A percentile compares a stretch with the other conserved stretches of the same genome.
Evolutionary conservation across 306 rosid genomes (phyloP).

Genomic region (Cicer cuneatum): DNA sequence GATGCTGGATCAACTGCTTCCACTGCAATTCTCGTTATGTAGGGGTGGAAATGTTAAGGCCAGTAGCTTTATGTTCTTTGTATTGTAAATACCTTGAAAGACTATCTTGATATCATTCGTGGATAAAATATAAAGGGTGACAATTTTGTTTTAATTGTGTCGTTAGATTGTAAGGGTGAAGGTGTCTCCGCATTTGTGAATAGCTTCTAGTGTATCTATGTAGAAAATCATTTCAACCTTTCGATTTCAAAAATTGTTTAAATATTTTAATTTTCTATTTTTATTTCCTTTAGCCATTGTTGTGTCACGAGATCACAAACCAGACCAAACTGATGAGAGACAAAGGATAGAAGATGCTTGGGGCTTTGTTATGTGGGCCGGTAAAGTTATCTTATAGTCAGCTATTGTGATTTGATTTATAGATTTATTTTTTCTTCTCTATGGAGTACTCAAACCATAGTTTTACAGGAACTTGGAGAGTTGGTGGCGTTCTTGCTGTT

Average conservation of each 20-base stretch:
- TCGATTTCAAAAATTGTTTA: not conserved
- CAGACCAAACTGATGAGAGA: conserved; percentile 98
- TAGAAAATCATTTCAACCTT: conserved; percentile 28
- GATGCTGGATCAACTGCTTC: conserved; percentile 99
- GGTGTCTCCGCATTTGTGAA: not conserved
- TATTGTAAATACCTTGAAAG: conserved; percentile 3
- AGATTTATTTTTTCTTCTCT: not conserved
- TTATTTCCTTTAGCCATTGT: conserved; percentile 76
- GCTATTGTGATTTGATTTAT: conserved; percentile 31
- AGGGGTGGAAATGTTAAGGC: conserved; percentile 88
- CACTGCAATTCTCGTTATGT: conserved; percentile 92
- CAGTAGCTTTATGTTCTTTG: not conserved
- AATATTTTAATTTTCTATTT: conserved; percentile 8
- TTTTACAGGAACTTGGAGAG: conserved; percentile 96
- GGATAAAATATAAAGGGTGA: not conserved
- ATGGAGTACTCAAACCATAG: conserved; percentile 24
- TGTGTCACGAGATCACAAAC: conserved; percentile 98
- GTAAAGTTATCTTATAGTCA: conserved; percentile 58
- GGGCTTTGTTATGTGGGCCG: conserved; percentile 99
- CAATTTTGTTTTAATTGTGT: conserved; percentile 8
- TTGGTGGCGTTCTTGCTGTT: conserved; percentile 99
- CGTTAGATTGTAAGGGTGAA: not conserved
- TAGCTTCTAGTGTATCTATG: conserved; percentile 26
- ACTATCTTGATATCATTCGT: conserved; percentile 11
- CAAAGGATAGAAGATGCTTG: conserved; percentile 95